Conservation (phyloP, 306 rosid genomes). For the Canavalia gladiata region DNA sequence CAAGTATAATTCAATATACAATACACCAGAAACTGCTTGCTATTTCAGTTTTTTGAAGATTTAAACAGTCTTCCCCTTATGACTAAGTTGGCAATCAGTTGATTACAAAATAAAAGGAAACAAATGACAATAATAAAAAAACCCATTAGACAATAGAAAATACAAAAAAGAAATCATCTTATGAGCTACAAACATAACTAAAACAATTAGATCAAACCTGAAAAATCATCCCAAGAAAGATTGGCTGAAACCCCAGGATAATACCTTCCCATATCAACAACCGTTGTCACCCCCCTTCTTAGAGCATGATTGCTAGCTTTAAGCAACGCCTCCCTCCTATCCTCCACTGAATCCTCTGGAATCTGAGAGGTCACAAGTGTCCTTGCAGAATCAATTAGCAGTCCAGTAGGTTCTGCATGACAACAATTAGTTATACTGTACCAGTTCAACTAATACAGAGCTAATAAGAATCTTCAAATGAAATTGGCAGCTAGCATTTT, state of each 20-base stretch:
- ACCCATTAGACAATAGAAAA: not conserved
- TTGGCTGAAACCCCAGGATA: conserved; percentile 66
- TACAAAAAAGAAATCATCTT: conserved; percentile 3
- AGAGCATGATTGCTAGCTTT: conserved; percentile 77
- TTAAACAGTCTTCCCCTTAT: conserved; percentile 8
- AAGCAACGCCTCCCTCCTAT: conserved; percentile 82
- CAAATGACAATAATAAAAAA: not conserved
- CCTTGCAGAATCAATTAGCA: conserved; percentile 80
- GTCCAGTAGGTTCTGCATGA: conserved; percentile 83
- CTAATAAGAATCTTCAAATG: conserved; percentile 5
- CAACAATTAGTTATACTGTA: conserved; percentile 23
- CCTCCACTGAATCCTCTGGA: conserved; percentile 74
- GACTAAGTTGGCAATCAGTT: conserved; percentile 21
- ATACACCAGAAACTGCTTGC: not conserved
- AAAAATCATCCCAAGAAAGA: conserved; percentile 86
- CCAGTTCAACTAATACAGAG: conserved; percentile 15
- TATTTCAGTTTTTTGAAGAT: conserved; percentile 13
- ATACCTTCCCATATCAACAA: conserved; percentile 91
- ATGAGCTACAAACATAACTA: conserved; percentile 34
- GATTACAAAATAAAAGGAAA: conserved; percentile 2
- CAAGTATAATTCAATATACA: conserved; percentile 26
- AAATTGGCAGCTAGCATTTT: conserved; percentile 23
- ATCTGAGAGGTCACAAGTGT: conserved; percentile 56
- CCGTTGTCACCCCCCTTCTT: conserved; percentile 83
- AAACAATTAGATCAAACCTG: conserved; percentile 60